These are phyloP conservation scores for Aspergillus biplanus DNA, from an alignment of 495 filamentous ascomycete species.

Conservation along the genomic window DNA sequence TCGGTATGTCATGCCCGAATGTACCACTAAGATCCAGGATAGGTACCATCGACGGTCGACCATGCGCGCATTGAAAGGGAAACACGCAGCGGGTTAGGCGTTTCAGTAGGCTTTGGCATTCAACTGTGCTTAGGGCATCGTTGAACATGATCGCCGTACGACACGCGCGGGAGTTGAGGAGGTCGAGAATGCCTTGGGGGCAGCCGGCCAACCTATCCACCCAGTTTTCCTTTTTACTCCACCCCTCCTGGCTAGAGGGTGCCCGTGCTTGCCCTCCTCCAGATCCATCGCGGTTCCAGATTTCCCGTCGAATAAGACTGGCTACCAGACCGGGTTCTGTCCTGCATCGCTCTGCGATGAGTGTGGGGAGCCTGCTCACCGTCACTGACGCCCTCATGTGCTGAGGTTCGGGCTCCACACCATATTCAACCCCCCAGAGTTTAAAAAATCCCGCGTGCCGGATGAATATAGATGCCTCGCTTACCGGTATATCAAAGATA, in stretches of 20 bases:
- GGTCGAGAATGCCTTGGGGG: slow-evolving; percentile 77
- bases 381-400: slow-evolving; percentile 37
- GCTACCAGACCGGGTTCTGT: slow-evolving; percentile 69
- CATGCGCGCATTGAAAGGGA: slow-evolving; percentile 93
- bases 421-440: slow-evolving; percentile 74
- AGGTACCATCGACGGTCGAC: slow-evolving; percentile 77
- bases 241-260: neutral
- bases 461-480: slow-evolving; percentile 61
- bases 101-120: slow-evolving; percentile 67
- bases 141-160: slow-evolving; percentile 98
- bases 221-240: slow-evolving; percentile 46
- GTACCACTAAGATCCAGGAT: slow-evolving; percentile 57
- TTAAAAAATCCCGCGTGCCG: slow-evolving; percentile 59
- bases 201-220: slow-evolving; percentile 63
- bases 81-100: slow-evolving; percentile 72
- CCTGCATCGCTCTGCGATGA: slow-evolving; percentile 76
- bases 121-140: slow-evolving; percentile 64
- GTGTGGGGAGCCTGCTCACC: slow-evolving; percentile 64
- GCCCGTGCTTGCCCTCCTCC: slow-evolving; percentile 16
- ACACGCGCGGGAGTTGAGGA: slow-evolving; percentile 90
- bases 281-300: slow-evolving; percentile 59
- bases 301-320: slow-evolving; percentile 73
- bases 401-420: slow-evolving; percentile 24
- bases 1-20: neutral
- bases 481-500: slow-evolving; percentile 59